Evolutionary conservation across 305 asterid genomes (phyloP).

Genomic region (Solanum aculeatissimum): DNA sequence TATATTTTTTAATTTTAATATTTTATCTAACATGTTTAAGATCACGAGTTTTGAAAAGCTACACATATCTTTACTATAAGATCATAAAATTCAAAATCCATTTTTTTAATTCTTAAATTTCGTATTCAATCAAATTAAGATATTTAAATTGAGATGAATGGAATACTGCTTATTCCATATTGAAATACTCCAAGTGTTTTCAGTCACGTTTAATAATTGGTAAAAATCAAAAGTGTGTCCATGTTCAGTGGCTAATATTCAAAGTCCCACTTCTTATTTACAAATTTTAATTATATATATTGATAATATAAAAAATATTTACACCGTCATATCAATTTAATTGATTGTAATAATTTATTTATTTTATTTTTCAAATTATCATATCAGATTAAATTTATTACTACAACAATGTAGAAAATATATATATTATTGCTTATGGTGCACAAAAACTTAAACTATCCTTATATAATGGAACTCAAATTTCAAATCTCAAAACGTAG

Average conservation of each 20-base stretch:
- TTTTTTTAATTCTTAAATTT: background rate
- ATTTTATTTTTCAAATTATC: background rate
- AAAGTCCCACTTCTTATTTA: constrained; percentile 5
- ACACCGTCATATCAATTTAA: background rate
- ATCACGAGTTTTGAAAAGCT: background rate
- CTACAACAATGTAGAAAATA: background rate
- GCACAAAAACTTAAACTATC: background rate
- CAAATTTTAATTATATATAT: background rate
- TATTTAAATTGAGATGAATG: background rate
- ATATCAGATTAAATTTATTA: background rate
- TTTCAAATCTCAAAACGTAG: no score
- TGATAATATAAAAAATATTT: background rate
- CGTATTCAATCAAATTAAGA: background rate
- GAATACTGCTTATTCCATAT: background rate
- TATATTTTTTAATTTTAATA: background rate
- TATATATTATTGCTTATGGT: background rate
- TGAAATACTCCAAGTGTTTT: background rate
- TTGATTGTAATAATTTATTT: background rate
- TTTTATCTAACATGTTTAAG: background rate
- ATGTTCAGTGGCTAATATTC: constrained; percentile 43
- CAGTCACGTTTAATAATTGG: background rate
- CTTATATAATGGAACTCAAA: background rate
- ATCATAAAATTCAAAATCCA: background rate
- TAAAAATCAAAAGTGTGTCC: constrained; percentile 8
- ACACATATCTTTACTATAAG: background rate